Evolutionary conservation across 306 rosid genomes (phyloP), one percentile per base, ranked within the genome.

Genomic region (Trifolium dubium): DNA sequence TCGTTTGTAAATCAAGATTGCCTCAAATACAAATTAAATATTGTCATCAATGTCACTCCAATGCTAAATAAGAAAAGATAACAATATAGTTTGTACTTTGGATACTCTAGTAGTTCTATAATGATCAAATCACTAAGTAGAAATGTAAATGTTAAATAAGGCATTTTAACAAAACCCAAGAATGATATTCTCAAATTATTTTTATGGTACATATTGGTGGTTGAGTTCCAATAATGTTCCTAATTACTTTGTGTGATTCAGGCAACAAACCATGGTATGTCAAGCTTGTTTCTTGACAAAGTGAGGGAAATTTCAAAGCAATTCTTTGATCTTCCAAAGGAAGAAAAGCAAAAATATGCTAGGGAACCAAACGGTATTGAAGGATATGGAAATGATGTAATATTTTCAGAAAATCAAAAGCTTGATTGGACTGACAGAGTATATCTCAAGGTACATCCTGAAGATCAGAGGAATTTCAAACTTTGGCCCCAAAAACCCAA

Each of bases 381-480:
- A 85, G 97, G 97, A 10, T 91, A 86, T 77, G 89, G 91, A 51
- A 83, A 63, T n/a, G 88, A 86, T 74, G 14, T 37, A 19, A 74
- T 85, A 28, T 71, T 72, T 34, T 77, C 85, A 12, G 60, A 81
- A 23, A 39, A 81, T 1, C 89, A 89, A 81, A 86, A 46, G 31
- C 88, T 88, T 46, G 96, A 92, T 19, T 92, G 97, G 93, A 77
- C 71, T 14, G 92, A 88, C 46, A 82, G 93, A 41, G 13, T 92
- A 51, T 86, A 79, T 78, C 81, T 89, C 8, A 34, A 17, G 1
- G 83, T 89, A 5, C 59, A 74, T 13, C 97, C 97, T 19, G 68
- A 85, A 73, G 83, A 83, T 64, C 69, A 80, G 23, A 85, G 90
- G 64, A 84, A 71, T 35, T 78, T 82, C 69, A 51, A 82, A 64